phyloP scores from a whole-genome alignment of 179 eudicot species.

The Carnegiea gigantea region DNA sequence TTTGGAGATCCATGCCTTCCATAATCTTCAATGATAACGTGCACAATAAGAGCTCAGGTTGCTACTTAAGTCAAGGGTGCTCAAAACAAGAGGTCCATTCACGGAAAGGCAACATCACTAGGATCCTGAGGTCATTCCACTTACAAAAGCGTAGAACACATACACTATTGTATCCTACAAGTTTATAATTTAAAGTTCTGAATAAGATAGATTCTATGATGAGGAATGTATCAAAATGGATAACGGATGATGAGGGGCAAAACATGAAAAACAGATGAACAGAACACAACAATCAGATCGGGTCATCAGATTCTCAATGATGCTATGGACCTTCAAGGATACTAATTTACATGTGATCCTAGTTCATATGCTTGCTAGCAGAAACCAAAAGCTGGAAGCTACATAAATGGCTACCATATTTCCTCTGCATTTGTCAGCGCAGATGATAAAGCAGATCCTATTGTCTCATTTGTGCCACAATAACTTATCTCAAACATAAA shows the following conservation, averaged over 20 bases:
- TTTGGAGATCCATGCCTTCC: not conserved
- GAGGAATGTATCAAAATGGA: not conserved
- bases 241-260: not conserved
- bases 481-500: not conserved
- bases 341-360: not conserved
- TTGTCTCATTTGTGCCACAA: not conserved
- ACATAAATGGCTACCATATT: not conserved
- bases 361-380: not conserved
- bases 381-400: not conserved
- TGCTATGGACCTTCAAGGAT: not conserved
- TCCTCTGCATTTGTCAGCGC: not conserved
- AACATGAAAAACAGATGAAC: not conserved
- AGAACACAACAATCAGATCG: not conserved
- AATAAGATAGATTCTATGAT: not conserved
- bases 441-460: conserved; percentile 1
- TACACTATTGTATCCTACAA: not conserved
- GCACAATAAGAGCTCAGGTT: not conserved
- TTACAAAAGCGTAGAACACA: not conserved
- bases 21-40: not conserved
- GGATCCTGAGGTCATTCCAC: not conserved
- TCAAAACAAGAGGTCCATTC: not conserved
- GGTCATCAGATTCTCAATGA: not conserved
- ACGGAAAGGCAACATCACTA: not conserved
- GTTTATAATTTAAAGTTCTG: too few species aligned
- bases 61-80: not conserved